Conservation (phyloP, 176 grass and related monocot genomes). For the Leersia perrieri region DNA sequence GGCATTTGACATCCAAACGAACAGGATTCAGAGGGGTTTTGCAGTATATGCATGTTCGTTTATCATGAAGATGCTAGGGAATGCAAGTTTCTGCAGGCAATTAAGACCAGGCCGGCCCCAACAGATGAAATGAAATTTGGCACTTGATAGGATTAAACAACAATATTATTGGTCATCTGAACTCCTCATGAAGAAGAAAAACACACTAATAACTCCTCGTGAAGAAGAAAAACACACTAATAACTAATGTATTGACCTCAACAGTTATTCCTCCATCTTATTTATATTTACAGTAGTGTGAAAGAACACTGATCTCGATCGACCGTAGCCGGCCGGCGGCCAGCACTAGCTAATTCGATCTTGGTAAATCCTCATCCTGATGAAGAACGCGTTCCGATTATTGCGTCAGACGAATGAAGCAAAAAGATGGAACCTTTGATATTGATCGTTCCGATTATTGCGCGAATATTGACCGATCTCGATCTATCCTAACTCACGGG, state of each 20-base stretch:
- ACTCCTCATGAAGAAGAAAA: background rate
- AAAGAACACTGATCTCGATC: background rate
- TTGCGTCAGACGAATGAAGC: too few species aligned
- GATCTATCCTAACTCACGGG: background rate
- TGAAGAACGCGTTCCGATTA: too few species aligned
- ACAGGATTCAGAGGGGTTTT: background rate
- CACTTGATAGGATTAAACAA: too few species aligned
- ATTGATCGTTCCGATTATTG: too few species aligned
- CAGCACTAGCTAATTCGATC: background rate
- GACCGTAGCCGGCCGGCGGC: background rate
- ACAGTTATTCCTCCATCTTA: background rate
- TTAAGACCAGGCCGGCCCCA: too few species aligned
- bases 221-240: background rate
- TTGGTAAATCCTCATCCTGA: background rate
- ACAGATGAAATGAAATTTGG: too few species aligned
- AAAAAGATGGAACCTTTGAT: too few species aligned
- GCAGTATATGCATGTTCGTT: too few species aligned
- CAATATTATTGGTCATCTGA: background rate
- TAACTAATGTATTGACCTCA: background rate
- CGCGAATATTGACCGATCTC: background rate
- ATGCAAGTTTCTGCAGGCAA: too few species aligned
- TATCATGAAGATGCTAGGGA: too few species aligned
- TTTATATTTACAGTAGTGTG: conserved; percentile 11
- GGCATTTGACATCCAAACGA: background rate
- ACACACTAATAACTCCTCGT: background rate